phyloP scores from a whole-genome alignment of 2,329 filamentous ascomycete genomes.

The Trichothecium sympodiale region DNA sequence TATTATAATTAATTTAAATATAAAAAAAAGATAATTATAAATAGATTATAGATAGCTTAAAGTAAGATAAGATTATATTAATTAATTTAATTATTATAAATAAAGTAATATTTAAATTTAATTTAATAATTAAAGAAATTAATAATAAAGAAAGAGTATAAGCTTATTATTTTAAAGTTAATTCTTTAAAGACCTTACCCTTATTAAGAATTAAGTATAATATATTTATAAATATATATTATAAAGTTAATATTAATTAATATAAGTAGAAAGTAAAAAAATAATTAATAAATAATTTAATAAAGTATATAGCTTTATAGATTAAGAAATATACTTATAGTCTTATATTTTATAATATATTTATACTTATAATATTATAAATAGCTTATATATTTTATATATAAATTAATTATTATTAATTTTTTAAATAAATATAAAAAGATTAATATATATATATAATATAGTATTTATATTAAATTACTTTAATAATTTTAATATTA shows the following conservation, averaged over 20 bases:
- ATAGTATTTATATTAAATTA: too few species aligned
- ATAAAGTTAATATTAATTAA: conserved; percentile 1
- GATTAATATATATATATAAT: too few species aligned
- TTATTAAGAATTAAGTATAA: too few species aligned
- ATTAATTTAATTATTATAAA: too few species aligned
- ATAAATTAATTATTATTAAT: conserved; percentile 1
- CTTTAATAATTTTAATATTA: too few species aligned
- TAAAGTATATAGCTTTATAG: conserved; percentile 3
- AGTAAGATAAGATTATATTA: too few species aligned
- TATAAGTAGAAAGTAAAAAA: background rate
- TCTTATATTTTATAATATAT: background rate
- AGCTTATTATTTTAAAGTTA: conserved; percentile 2
- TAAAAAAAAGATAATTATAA: background rate
- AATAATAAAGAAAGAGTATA: conserved; percentile 2
- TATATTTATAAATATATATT: background rate
- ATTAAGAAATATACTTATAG: background rate
- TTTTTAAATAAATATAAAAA: too few species aligned
- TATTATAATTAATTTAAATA: conserved; percentile 2
- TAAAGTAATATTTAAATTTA: too few species aligned
- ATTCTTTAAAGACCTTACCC: too few species aligned
- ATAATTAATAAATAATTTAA: too few species aligned
- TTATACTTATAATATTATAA: background rate
- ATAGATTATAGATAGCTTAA: too few species aligned
- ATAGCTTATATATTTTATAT: conserved; percentile 1
- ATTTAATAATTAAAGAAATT: too few species aligned